Evolutionary conservation across 768 basidiomycete species (phyloP).

Genomic region (Suillus cothurnatus): DNA sequence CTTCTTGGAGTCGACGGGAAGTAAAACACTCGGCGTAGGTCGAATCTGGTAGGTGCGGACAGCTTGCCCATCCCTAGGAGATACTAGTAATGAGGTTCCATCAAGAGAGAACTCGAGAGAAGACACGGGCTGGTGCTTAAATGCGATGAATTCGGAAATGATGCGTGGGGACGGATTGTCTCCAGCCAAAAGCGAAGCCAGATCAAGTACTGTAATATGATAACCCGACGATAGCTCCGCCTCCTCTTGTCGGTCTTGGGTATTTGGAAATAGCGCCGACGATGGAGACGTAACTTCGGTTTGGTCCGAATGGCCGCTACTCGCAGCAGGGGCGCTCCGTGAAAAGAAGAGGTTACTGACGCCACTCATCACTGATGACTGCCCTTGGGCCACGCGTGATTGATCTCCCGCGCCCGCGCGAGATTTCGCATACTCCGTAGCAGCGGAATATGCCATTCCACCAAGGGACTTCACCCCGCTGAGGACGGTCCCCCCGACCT

Average conservation of each 20-base stretch:
- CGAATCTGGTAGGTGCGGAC: constrained; percentile 50
- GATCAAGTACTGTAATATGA: constrained; percentile 60
- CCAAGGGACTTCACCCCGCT: constrained; percentile 66
- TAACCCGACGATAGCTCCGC: constrained; percentile 33
- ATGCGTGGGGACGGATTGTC: constrained; percentile 28
- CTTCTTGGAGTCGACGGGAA: constrained; percentile 6
- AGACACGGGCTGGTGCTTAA: constrained; percentile 49
- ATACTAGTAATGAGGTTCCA: constrained; percentile 52
- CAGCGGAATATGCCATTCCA: constrained; percentile 59
- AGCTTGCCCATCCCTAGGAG: constrained; percentile 56
- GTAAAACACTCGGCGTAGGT: constrained; percentile 25
- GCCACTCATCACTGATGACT: constrained; percentile 27
- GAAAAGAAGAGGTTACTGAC: constrained; percentile 52
- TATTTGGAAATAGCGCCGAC: background rate
- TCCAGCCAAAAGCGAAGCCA: constrained; percentile 37
- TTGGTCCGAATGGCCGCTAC: constrained; percentile 15
- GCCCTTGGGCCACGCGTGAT: constrained; percentile 10
- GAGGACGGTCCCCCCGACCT: constrained; percentile 61
- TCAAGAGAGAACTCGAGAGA: constrained; percentile 53
- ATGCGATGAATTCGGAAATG: constrained; percentile 52
- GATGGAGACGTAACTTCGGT: constrained; percentile 4
- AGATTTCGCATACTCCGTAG: constrained; percentile 41
- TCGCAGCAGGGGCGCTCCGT: constrained; percentile 59
- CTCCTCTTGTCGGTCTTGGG: constrained; percentile 4
- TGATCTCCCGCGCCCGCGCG: constrained; percentile 26